Evolutionary conservation across 139 green algal genomes (phyloP).

Genomic region (Volvox reticuliferus): DNA sequence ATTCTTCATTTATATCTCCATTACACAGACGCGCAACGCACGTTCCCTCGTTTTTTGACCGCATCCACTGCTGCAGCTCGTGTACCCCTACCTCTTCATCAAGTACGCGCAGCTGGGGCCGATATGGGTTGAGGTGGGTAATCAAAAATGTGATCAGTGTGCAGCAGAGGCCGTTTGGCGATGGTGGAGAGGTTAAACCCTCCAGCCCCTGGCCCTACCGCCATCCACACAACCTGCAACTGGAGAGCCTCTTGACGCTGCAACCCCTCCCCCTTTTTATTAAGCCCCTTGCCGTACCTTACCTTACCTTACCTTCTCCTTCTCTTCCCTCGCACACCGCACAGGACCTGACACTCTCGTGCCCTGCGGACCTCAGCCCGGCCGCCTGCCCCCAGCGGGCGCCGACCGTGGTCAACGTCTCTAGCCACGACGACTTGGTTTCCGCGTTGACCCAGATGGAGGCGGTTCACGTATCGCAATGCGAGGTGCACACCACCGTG

Average conservation of each 20-base stretch:
- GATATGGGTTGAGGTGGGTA: slow-evolving; percentile 26
- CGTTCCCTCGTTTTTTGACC: no score
- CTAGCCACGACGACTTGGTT: slow-evolving; percentile 4
- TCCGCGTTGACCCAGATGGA: background rate
- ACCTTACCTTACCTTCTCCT: background rate
- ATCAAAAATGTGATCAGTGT: no score
- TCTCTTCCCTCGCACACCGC: background rate
- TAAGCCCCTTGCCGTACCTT: no score
- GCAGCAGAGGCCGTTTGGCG: no score
- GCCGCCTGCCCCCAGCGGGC: background rate
- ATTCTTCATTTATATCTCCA: no score
- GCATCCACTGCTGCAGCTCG: background rate
- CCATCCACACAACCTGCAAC: no score
- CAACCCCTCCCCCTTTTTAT: no score
- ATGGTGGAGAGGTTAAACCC: no score
- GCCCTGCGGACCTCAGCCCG: background rate
- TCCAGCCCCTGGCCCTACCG: background rate
- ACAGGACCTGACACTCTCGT: slow-evolving; percentile 25
- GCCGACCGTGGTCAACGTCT: background rate
- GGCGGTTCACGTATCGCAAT: background rate
- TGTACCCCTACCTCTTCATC: slow-evolving; percentile 38
- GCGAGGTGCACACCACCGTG: background rate
- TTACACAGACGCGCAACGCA: no score
- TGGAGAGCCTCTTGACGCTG: background rate
- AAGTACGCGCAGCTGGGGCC: slow-evolving; percentile 26